Conservation (phyloP, 306 rosid genomes). For the Hippophae rhamnoides region DNA sequence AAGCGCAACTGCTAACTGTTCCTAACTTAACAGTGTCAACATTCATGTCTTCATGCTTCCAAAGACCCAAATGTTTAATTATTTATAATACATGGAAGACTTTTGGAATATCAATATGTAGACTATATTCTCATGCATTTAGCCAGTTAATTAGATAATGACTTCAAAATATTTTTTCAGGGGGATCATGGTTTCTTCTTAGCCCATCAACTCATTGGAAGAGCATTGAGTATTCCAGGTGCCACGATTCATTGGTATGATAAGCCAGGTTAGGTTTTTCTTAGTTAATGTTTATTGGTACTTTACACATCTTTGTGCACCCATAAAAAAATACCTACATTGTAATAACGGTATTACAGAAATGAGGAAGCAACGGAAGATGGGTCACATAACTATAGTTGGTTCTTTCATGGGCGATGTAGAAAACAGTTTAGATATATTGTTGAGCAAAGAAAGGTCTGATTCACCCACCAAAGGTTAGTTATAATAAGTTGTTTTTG, state of each 20-base stretch:
- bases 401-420: conserved; percentile 49
- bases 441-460: conserved; percentile 32
- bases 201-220: conserved; percentile 62
- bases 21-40: too few relatives aligned
- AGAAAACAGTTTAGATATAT: conserved; percentile 37
- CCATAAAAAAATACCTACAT: conserved; percentile 9
- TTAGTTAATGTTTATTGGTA: conserved; percentile 1
- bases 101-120: too few relatives aligned
- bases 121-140: too few relatives aligned
- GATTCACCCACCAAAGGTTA: conserved; percentile 39
- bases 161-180: conserved; percentile 26
- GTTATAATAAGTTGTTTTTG: background rate
- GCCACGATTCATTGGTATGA: conserved; percentile 93
- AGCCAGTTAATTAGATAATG: background rate
- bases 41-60: too few relatives aligned
- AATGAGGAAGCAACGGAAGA: conserved; percentile 82
- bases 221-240: conserved; percentile 53
- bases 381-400: conserved; percentile 90
- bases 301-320: background rate
- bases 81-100: too few relatives aligned
- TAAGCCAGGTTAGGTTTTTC: conserved; percentile 62
- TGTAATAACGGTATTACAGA: conserved; percentile 35
- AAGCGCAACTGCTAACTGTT: too few relatives aligned
- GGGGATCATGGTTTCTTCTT: conserved; percentile 64
- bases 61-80: too few relatives aligned